A percentile compares a stretch with the other conserved stretches of the same genome.
phyloP scores from a whole-genome alignment of 2,329 filamentous ascomycete genomes.

The Verticillium longisporum region DNA sequence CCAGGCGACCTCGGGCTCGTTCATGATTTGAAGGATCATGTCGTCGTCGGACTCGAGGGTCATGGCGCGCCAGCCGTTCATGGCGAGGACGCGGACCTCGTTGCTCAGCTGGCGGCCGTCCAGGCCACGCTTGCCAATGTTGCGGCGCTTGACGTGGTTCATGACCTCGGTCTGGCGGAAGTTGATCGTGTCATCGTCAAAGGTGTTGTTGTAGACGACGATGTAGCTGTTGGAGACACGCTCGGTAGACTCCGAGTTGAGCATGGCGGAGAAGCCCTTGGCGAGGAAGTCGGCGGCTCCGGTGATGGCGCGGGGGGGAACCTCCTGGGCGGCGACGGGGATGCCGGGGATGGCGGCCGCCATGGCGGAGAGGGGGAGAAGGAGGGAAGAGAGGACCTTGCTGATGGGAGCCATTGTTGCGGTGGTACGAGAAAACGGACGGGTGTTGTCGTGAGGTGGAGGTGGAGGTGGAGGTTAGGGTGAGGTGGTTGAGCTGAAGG shows the following conservation, averaged over 20 bases:
- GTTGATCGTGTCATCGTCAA: conserved; percentile 38
- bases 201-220: conserved; percentile 55
- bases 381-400: conserved; percentile 14
- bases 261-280: conserved; percentile 21
- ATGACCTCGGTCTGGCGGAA: conserved; percentile 42
- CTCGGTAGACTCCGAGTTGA: conserved; percentile 40
- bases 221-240: conserved; percentile 54
- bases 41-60: conserved; percentile 42
- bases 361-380: conserved; percentile 14
- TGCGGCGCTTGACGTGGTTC: conserved; percentile 47
- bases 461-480: conserved; percentile 1
- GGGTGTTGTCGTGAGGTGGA: conserved; percentile 3
- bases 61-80: conserved; percentile 47
- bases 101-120: conserved; percentile 41
- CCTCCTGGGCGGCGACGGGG: conserved; percentile 10
- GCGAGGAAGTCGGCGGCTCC: conserved; percentile 19
- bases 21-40: conserved; percentile 42
- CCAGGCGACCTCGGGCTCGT: conserved; percentile 41
- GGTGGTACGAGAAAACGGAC: conserved; percentile 1
- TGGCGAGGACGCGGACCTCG: conserved; percentile 35
- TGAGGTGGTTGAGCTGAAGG: background rate
- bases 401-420: conserved; percentile 16
- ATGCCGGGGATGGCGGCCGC: conserved; percentile 13
- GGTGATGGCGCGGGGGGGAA: conserved; percentile 13
- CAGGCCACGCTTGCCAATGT: conserved; percentile 44